These are phyloP conservation scores for Coemansia sp. DNA, from an alignment of 192 early-diverging fungal genomes.

Conservation along the genomic window DNA sequence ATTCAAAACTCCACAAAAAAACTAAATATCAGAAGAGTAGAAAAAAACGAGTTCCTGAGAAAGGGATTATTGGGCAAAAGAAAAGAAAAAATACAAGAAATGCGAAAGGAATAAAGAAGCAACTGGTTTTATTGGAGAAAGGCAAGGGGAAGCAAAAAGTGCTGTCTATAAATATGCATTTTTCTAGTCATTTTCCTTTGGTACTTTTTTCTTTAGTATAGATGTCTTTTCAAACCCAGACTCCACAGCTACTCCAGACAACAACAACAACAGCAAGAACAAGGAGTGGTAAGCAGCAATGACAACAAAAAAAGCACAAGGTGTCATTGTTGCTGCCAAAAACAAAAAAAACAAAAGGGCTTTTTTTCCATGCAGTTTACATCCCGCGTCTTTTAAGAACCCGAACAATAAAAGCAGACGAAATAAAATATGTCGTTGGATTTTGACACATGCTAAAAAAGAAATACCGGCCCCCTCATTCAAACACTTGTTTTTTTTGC, in stretches of 20 bases:
- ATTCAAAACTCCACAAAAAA: not conserved
- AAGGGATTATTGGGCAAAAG: not conserved
- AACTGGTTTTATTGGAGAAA: no score
- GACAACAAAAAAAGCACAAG: not conserved
- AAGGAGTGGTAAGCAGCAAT: no score
- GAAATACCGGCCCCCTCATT: no score
- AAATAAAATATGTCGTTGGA: not conserved
- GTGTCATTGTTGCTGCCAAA: not conserved
- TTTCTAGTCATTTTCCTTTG: not conserved
- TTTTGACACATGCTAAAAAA: not conserved
- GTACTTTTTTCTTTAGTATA: not conserved
- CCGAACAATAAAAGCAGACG: not conserved
- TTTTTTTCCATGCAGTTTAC: constrained; percentile 1
- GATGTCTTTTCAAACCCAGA: not conserved
- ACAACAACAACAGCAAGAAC: no score
- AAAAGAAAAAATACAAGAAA: not conserved
- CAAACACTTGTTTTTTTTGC: not conserved
- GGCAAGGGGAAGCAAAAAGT: no score
- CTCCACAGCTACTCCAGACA: not conserved
- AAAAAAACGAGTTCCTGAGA: not conserved
- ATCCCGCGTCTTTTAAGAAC: not conserved
- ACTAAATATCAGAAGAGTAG: not conserved
- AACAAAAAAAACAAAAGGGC: not conserved
- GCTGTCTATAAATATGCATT: not conserved
- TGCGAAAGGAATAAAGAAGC: not conserved